Evolutionary conservation across 1,284 basidiomycete species (phyloP).

Genomic region (Irpex sp.): DNA sequence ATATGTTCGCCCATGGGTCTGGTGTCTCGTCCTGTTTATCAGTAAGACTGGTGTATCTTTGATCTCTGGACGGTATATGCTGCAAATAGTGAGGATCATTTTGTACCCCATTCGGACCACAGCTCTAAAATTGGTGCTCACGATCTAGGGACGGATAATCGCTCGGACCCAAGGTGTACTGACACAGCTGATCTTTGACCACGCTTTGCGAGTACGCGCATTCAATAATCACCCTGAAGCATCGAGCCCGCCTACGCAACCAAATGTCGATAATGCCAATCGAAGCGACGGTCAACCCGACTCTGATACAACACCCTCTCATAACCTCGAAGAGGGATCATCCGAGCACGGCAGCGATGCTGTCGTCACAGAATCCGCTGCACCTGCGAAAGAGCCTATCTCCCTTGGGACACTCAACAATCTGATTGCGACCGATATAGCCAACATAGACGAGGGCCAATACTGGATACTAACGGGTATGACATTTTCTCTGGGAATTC

Average conservation of each 20-base stretch:
- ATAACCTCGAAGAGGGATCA: too few species aligned
- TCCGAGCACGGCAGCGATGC: constrained; percentile 15
- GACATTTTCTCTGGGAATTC: constrained; percentile 8
- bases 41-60: constrained; percentile 44
- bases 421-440: constrained; percentile 32
- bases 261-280: not conserved
- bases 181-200: constrained; percentile 56
- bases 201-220: constrained; percentile 47
- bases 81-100: constrained; percentile 33
- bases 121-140: not conserved
- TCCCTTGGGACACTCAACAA: constrained; percentile 50
- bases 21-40: constrained; percentile 59
- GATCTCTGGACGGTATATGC: constrained; percentile 44
- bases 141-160: constrained; percentile 20
- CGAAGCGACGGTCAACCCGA: not conserved
- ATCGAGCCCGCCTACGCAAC: constrained; percentile 8
- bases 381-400: constrained; percentile 27
- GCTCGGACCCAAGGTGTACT: constrained; percentile 45
- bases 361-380: not conserved
- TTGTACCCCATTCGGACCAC: not conserved
- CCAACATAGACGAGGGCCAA: constrained; percentile 31
- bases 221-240: constrained; percentile 18
- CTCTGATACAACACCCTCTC: constrained; percentile 14
- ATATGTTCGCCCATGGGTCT: constrained; percentile 50
- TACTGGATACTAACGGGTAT: constrained; percentile 20